phyloP scores from a whole-genome alignment of 2,329 filamentous ascomycete genomes.

The Achaetomium macrosporum region DNA sequence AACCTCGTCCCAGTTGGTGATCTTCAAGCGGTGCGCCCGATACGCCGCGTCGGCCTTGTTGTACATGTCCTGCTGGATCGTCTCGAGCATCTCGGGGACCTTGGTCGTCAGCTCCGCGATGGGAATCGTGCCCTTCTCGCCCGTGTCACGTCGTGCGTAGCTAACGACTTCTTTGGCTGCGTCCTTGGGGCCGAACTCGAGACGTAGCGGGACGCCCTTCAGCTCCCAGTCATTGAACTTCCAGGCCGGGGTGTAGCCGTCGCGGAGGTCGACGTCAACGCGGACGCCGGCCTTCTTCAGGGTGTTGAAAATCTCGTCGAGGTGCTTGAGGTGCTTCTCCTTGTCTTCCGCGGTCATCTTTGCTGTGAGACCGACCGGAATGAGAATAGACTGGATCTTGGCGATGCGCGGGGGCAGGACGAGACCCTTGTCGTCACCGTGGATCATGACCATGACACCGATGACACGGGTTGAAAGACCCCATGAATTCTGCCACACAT shows the following conservation, averaged over 20 bases:
- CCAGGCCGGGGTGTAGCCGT: slow-evolving; percentile 90
- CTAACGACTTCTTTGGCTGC: slow-evolving; percentile 78
- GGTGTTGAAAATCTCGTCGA: slow-evolving; percentile 62
- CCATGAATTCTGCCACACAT: slow-evolving; percentile 99
- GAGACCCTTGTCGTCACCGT: slow-evolving; percentile 91
- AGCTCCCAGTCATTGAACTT: slow-evolving; percentile 99
- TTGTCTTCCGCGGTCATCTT: slow-evolving; percentile 78
- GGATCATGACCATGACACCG: slow-evolving; percentile 98
- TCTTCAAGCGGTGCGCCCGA: slow-evolving; percentile 69
- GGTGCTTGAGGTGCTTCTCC: slow-evolving; percentile 66
- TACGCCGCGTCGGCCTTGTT: slow-evolving; percentile 71
- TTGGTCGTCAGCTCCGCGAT: slow-evolving; percentile 67
- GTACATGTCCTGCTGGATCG: slow-evolving; percentile 80
- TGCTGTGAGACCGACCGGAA: slow-evolving; percentile 89
- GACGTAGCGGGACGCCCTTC: slow-evolving; percentile 85
- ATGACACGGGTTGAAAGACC: slow-evolving; percentile 95
- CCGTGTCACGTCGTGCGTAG: slow-evolving; percentile 79
- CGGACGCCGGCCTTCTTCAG: slow-evolving; percentile 72
- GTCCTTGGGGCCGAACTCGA: slow-evolving; percentile 96
- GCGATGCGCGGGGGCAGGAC: slow-evolving; percentile 88
- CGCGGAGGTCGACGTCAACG: slow-evolving; percentile 74
- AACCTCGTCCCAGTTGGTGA: slow-evolving; percentile 88
- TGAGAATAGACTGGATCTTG: slow-evolving; percentile 77
- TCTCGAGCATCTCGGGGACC: slow-evolving; percentile 77
- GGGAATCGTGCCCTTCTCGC: slow-evolving; percentile 73